phyloP scores from a whole-genome alignment of 768 basidiomycete species.

The Aureoboletus auriporus region DNA sequence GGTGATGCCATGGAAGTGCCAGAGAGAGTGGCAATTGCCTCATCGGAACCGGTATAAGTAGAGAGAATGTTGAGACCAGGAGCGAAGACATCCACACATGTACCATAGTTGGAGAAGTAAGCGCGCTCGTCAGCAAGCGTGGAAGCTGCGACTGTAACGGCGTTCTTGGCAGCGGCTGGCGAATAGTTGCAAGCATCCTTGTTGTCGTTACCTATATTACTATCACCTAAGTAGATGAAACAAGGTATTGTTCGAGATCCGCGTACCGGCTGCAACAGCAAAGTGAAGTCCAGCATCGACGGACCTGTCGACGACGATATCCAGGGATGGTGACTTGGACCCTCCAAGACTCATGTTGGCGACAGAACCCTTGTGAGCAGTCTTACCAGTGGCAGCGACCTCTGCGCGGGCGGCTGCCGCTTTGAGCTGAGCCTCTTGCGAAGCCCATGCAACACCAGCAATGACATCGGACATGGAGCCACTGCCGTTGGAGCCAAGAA shows the following conservation, averaged over 20 bases:
- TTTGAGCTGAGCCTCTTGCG: conserved; percentile 47
- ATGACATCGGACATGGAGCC: conserved; percentile 96
- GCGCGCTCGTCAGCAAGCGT: conserved; percentile 79
- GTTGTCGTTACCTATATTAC: conserved; percentile 63
- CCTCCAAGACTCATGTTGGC: conserved; percentile 98
- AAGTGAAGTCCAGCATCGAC: conserved; percentile 87
- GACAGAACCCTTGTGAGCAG: conserved; percentile 88
- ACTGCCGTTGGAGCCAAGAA: conserved; percentile 90
- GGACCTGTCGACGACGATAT: conserved; percentile 81
- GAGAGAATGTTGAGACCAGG: conserved; percentile 91
- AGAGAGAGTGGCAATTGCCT: conserved; percentile 71
- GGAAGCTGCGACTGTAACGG: conserved; percentile 92
- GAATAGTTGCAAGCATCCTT: conserved; percentile 91
- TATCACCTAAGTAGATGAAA: neutral
- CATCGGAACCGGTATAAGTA: conserved; percentile 67
- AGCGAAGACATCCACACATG: conserved; percentile 90
- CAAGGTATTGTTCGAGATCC: neutral
- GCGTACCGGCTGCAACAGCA: conserved; percentile 89
- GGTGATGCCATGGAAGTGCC: conserved; percentile 96
- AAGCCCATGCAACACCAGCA: conserved; percentile 82
- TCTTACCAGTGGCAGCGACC: conserved; percentile 67
- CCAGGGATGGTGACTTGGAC: conserved; percentile 82
- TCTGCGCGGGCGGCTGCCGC: conserved; percentile 62
- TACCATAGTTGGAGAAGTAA: conserved; percentile 89
- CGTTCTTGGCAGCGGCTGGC: conserved; percentile 83